Base-by-base conservation (phyloP, 1,284 basidiomycete genomes). In the Heterobasidion irregulare region DNA sequence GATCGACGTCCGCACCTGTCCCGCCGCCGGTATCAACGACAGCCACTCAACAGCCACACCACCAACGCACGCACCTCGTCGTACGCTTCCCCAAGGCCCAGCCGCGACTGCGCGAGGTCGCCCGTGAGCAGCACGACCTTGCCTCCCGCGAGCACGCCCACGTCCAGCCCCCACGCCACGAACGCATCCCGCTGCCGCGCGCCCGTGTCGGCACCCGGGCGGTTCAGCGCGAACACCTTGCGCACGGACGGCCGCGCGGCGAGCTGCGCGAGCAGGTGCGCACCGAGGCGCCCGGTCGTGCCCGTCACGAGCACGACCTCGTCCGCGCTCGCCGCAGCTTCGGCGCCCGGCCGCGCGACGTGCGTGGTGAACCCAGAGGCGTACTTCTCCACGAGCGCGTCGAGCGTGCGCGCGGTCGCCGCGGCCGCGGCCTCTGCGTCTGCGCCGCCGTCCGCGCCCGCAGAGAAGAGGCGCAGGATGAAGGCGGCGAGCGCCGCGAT, bases 111-210 rank as follows among this genome's bases (percentile, higher is more conserved):
- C 38, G 46, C 9, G 15, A 18, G 26, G 18, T 47, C 46, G 10
- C 10, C 46, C 26, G 10, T 47, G 46, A 47, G 46, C 36, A 73
- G 62, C 5, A 60, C 59, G 13, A 77, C 61, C 53, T 70, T 72
- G 1, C 59, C 52, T 12, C 62, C 62, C 6, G 61, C 52, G 3
- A 71, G 52, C 2, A 74, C 53, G 1, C 34, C 51, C 2, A 46
- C 50, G 41, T 73, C 66, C 6, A 73, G 53, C 1, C 67, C 70
- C 43, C 68, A 65, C 10, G 61, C 58, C 6, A 47, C 43, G 55
- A 75, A 70, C 7, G 64, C 66, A 8, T 56, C 60, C 8, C 56
- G 48, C 48, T 74, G 72, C 35, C 71, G 64, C 15, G 64, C 60
- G 3, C 49, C 53, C n/a, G 61, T 36, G 7, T 46, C 12, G 4